Conservation (phyloP, 805 yeast genomes). For the Teunomyces lycoperdinae region DNA sequence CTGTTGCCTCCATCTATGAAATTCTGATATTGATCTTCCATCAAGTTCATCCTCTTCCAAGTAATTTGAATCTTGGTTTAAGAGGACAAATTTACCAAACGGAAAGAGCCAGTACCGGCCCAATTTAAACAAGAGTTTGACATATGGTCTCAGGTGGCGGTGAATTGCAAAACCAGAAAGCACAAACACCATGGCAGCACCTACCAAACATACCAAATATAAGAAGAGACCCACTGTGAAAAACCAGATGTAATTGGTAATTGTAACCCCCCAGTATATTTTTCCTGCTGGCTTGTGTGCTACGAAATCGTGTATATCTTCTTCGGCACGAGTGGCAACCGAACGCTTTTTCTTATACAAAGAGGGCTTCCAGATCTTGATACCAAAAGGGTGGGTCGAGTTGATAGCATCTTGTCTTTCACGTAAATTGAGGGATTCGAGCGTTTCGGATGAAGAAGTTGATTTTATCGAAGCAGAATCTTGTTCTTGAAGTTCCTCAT, state of each 20-base stretch:
- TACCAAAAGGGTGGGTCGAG: slow-evolving; percentile 96
- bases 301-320: slow-evolving; percentile 82
- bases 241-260: slow-evolving; percentile 75
- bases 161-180: slow-evolving; percentile 40
- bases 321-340: slow-evolving; percentile 86
- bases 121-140: slow-evolving; percentile 54
- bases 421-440: slow-evolving; percentile 82
- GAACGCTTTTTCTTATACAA: slow-evolving; percentile 89
- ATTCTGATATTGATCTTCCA: slow-evolving; percentile 82
- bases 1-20: slow-evolving; percentile 80
- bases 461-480: slow-evolving; percentile 28
- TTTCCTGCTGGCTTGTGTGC: slow-evolving; percentile 43
- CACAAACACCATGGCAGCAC: slow-evolving; percentile 46
- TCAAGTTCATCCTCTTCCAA: slow-evolving; percentile 83
- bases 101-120: slow-evolving; percentile 79
- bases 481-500: slow-evolving; percentile 16
- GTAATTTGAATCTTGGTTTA: slow-evolving; percentile 76
- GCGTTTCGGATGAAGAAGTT: slow-evolving; percentile 42
- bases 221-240: slow-evolving; percentile 67
- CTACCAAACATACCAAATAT: slow-evolving; percentile 48
- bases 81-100: slow-evolving; percentile 83
- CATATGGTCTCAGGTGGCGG: slow-evolving; percentile 59
- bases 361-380: slow-evolving; percentile 98
- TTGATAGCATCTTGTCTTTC: slow-evolving; percentile 96
- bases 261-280: slow-evolving; percentile 58